These are phyloP conservation scores for Cardamine chenopodiifolia DNA, from an alignment of 345 rosid genomes.

Conservation along the genomic window DNA sequence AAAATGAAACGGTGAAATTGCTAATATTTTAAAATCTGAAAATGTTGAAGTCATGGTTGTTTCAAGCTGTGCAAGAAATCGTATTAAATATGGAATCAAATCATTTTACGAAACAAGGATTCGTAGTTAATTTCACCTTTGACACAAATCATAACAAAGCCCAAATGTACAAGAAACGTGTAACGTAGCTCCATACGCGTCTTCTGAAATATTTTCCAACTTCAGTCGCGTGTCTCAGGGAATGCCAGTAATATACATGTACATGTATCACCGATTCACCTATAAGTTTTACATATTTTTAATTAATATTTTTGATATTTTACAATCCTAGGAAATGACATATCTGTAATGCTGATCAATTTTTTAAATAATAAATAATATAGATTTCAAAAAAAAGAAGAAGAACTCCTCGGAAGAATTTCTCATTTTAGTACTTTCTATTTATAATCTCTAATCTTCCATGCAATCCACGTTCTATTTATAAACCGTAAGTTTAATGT, in stretches of 20 bases:
- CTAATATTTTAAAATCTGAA: not conserved
- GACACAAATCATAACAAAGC: not conserved
- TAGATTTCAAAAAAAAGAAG: no score
- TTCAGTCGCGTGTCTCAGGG: slow-evolving; percentile 12
- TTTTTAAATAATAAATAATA: no score
- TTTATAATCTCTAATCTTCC: not conserved
- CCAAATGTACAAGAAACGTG: slow-evolving; percentile 36
- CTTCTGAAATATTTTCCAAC: not conserved
- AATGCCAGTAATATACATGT: not conserved
- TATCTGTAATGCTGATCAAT: slow-evolving; percentile 8
- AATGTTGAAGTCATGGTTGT: slow-evolving; percentile 17
- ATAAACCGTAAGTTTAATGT: not conserved
- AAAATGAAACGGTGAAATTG: not conserved
- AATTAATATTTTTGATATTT: not conserved
- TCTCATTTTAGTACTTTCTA: no score
- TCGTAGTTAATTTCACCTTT: not conserved
- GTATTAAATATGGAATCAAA: slow-evolving; percentile 24
- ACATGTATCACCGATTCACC: slow-evolving; percentile 28
- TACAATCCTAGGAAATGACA: slow-evolving; percentile 11
- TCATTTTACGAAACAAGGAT: slow-evolving; percentile 13
- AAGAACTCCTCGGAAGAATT: no score
- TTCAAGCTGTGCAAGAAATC: slow-evolving; percentile 1
- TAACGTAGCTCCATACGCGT: slow-evolving; percentile 30
- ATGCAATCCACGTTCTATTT: not conserved
- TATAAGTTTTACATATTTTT: slow-evolving; percentile 6